These are phyloP conservation scores for Kluyveromyces sp. DNA, from an alignment of 1,139 yeast species.

Conservation along the genomic window DNA sequence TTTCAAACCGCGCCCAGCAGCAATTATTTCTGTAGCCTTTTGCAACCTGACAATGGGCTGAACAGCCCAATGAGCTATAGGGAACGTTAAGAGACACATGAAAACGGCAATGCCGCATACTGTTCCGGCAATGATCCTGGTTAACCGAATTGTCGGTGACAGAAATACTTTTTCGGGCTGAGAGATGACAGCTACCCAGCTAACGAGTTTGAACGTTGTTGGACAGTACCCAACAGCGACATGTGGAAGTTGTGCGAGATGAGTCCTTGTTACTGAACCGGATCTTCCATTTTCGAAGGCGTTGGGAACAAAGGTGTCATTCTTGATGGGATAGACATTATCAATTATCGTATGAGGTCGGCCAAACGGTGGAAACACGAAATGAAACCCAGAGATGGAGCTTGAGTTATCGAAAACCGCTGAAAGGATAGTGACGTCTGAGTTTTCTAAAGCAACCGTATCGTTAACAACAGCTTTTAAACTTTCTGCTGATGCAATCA, in stretches of 20 bases:
- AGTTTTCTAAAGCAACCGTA: constrained; percentile 38
- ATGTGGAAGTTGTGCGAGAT: constrained; percentile 36
- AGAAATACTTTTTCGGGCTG: constrained; percentile 55
- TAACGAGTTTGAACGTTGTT: constrained; percentile 42
- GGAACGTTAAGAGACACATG: constrained; percentile 68
- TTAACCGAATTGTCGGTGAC: constrained; percentile 54
- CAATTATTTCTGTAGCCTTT: constrained; percentile 67
- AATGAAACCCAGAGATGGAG: constrained; percentile 32
- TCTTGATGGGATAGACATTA: constrained; percentile 27
- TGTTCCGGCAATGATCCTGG: constrained; percentile 68
- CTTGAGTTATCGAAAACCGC: constrained; percentile 25
- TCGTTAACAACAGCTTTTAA: constrained; percentile 47
- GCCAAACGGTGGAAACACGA: constrained; percentile 34
- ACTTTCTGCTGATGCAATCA: constrained; percentile 52
- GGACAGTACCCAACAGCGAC: constrained; percentile 71
- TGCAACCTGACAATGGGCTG: constrained; percentile 75
- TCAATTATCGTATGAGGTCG: constrained; percentile 16
- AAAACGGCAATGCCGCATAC: constrained; percentile 74
- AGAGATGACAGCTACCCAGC: constrained; percentile 77
- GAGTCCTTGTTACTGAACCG: constrained; percentile 48
- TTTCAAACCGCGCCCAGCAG: constrained; percentile 36
- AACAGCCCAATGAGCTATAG: constrained; percentile 79
- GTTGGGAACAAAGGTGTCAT: constrained; percentile 21
- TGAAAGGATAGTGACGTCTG: constrained; percentile 38
- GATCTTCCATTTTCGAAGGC: constrained; percentile 29